Evolutionary conservation across 371 early-diverging fungal species (phyloP).

Genomic region (Mortierella sp.): DNA sequence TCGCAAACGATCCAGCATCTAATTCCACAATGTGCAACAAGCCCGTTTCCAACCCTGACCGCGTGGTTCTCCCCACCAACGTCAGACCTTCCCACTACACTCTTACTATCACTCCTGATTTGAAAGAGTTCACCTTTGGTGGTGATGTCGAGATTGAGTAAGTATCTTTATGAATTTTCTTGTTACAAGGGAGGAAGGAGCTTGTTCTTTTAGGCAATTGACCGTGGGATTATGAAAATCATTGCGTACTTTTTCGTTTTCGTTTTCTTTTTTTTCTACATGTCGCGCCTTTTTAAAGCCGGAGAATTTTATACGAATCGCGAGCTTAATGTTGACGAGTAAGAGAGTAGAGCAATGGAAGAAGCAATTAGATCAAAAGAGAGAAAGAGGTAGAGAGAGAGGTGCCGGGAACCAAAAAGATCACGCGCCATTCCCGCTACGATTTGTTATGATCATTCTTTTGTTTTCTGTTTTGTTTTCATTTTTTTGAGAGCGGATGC

Average conservation of each 20-base stretch:
- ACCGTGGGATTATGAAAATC: neutral
- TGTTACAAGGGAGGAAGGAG: neutral
- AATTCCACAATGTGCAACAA: constrained; percentile 53
- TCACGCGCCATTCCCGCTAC: no score
- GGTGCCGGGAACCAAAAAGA: no score
- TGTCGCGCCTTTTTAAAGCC: neutral
- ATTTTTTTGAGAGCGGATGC: no score
- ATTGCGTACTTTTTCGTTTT: neutral
- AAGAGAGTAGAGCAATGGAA: neutral
- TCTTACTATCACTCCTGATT: constrained; percentile 77
- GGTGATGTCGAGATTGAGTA: constrained; percentile 66
- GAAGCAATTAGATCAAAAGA: neutral
- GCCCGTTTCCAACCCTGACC: constrained; percentile 49
- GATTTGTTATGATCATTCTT: neutral
- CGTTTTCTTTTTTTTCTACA: neutral
- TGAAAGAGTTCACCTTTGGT: constrained; percentile 73
- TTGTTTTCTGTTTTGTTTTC: neutral
- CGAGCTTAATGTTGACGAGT: no score
- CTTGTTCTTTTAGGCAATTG: neutral
- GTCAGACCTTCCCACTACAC: constrained; percentile 84
- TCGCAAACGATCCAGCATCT: neutral
- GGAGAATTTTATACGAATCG: neutral
- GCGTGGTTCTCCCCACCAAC: constrained; percentile 78
- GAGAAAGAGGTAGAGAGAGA: neutral
- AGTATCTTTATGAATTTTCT: constrained; percentile 1